Percentiles rank a stretch among this genome's conserved stretches.
phyloP scores from a whole-genome alignment of 805 yeast genomes.

The Ogataea angusta region DNA sequence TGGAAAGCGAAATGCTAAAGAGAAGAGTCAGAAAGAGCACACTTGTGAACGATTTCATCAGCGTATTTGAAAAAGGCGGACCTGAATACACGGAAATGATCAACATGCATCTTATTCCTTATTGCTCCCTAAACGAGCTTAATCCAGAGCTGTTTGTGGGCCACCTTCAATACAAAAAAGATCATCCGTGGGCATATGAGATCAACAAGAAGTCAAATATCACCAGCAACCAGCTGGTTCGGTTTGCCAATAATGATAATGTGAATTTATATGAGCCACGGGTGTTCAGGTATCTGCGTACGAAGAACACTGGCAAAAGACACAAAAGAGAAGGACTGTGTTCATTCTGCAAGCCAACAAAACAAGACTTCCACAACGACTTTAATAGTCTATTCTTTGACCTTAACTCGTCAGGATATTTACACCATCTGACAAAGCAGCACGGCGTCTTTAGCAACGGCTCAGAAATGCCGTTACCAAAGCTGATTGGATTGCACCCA shows the following conservation, averaged over 20 bases:
- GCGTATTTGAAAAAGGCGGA: constrained; percentile 8
- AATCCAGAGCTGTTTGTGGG: constrained; percentile 9
- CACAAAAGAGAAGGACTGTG: constrained; percentile 23
- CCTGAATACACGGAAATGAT: constrained; percentile 9
- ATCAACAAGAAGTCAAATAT: constrained; percentile 11
- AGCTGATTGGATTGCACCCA: constrained; percentile 16
- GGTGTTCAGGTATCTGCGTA: constrained; percentile 13
- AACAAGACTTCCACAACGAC: constrained; percentile 8
- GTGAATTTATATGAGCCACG: constrained; percentile 19
- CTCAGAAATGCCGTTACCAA: constrained; percentile 19
- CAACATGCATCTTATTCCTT: constrained; percentile 16
- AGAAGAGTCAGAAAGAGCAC: constrained; percentile 8
- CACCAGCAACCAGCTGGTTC: not conserved
- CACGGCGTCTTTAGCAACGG: constrained; percentile 29
- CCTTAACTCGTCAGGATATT: constrained; percentile 24
- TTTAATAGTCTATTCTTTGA: constrained; percentile 18
- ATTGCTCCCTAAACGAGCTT: constrained; percentile 15
- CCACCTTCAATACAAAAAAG: constrained; percentile 1
- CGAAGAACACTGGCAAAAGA: constrained; percentile 8
- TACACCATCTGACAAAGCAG: constrained; percentile 27
- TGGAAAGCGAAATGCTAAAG: not conserved
- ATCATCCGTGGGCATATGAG: constrained; percentile 10
- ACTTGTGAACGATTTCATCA: constrained; percentile 13
- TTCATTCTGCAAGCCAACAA: constrained; percentile 21
- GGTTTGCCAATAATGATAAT: constrained; percentile 6